These are phyloP conservation scores for Rhizophagus prolifer DNA, from an alignment of 192 early-diverging fungal species.

Conservation along the genomic window DNA sequence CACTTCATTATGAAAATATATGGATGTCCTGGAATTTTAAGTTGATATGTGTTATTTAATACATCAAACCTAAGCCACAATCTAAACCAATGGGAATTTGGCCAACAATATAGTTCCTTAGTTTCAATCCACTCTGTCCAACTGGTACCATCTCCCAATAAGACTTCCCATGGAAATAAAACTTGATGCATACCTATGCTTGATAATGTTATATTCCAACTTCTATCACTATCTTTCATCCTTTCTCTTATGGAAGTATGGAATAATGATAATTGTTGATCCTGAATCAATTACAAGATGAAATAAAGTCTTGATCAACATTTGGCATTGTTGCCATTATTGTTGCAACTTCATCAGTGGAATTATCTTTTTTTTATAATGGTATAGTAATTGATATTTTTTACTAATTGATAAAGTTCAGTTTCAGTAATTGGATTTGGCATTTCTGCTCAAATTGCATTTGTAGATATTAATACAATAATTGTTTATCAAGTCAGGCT, in stretches of 20 bases:
- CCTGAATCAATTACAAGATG: background rate
- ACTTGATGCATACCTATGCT: background rate
- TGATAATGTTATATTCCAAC: too few species aligned
- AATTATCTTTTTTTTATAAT: background rate
- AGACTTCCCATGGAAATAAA: background rate
- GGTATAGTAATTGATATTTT: background rate
- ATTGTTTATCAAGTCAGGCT: background rate
- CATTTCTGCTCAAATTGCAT: background rate
- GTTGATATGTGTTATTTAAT: background rate
- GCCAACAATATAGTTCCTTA: background rate
- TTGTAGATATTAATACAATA: background rate
- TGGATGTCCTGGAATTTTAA: background rate
- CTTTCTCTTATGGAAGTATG: background rate
- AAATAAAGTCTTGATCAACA: constrained; percentile 12
- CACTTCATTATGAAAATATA: background rate
- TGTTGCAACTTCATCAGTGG: background rate
- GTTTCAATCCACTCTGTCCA: background rate
- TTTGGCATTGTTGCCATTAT: constrained; percentile 15
- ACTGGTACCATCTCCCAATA: background rate
- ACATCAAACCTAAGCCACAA: background rate
- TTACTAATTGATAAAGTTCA: background rate
- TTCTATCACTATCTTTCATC: background rate
- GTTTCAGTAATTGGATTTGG: background rate
- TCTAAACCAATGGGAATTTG: background rate
- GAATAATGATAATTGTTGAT: too few species aligned